Conservation (phyloP, 2,329 filamentous ascomycete genomes). For the Berkeleyomyces basicola region DNA sequence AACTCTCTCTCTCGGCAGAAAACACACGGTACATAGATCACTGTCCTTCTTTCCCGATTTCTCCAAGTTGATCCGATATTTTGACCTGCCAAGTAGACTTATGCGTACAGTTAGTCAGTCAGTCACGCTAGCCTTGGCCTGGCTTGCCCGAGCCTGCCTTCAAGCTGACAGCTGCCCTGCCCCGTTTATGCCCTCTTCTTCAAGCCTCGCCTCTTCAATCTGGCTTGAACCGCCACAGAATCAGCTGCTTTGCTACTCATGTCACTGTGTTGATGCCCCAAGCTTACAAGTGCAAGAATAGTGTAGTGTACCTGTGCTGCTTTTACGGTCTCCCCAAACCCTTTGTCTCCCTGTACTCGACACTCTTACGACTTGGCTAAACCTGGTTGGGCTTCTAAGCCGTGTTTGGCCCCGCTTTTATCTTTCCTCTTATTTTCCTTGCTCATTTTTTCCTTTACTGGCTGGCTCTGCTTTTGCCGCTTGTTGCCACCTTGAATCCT, state of each 20-base stretch:
- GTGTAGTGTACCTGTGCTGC: neutral
- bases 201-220: too few species aligned
- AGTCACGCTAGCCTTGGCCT: too few species aligned
- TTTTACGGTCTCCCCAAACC: too few species aligned
- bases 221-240: neutral
- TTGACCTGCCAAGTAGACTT: neutral
- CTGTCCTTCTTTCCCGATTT: neutral
- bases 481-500: neutral
- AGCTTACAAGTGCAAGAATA: neutral
- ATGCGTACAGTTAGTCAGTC: neutral
- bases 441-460: neutral
- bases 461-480: neutral
- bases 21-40: slow-evolving; percentile 6
- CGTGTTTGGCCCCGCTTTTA: neutral
- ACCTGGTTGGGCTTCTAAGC: neutral
- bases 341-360: too few species aligned
- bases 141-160: too few species aligned
- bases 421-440: neutral
- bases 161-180: too few species aligned
- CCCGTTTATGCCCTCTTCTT: too few species aligned
- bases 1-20: neutral
- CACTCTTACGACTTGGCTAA: neutral
- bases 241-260: neutral
- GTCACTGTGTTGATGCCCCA: neutral
- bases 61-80: neutral